Percentiles rank a stretch among this genome's conserved stretches.
These are phyloP conservation scores for Globisporangium camurandrum DNA, from an alignment of 352 stramenopile species.

Conservation along the genomic window DNA sequence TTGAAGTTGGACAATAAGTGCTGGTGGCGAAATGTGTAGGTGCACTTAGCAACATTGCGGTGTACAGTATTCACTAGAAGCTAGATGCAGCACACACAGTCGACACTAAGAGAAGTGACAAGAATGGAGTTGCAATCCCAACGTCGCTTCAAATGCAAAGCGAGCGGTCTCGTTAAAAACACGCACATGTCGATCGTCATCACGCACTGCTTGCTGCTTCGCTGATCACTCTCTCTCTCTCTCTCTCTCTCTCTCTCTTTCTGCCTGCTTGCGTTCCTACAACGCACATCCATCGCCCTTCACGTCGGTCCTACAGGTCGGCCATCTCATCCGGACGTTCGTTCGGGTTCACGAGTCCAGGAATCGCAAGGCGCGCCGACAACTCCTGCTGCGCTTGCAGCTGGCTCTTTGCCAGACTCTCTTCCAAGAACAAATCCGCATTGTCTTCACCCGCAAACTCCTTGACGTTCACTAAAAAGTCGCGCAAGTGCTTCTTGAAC, in stretches of 20 bases:
- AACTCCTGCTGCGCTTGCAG: slow-evolving; percentile 85
- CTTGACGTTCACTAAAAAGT: slow-evolving; percentile 99
- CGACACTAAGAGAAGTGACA: too few species aligned
- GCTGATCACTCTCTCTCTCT: neutral
- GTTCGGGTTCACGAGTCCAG: slow-evolving; percentile 88
- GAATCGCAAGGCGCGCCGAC: slow-evolving; percentile 80
- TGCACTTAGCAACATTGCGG: too few species aligned
- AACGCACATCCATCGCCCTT: neutral
- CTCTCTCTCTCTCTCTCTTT: neutral
- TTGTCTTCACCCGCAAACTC: slow-evolving; percentile 98
- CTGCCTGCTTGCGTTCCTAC: neutral
- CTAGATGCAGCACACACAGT: too few species aligned
- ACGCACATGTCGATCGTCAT: slow-evolving; percentile 4
- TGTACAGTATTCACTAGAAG: too few species aligned
- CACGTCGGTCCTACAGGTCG: slow-evolving; percentile 41
- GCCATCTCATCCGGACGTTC: slow-evolving; percentile 88
- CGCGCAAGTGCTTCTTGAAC: slow-evolving; percentile 98
- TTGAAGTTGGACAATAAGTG: too few species aligned
- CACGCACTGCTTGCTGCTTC: neutral
- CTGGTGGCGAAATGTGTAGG: too few species aligned
- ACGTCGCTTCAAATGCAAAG: neutral
- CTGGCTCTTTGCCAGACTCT: slow-evolving; percentile 85
- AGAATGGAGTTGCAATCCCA: neutral
- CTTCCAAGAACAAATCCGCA: slow-evolving; percentile 94
- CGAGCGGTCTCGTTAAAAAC: neutral